Conservation (phyloP, 2,329 filamentous ascomycete species). For the Grosmannia clavigera region DNA sequence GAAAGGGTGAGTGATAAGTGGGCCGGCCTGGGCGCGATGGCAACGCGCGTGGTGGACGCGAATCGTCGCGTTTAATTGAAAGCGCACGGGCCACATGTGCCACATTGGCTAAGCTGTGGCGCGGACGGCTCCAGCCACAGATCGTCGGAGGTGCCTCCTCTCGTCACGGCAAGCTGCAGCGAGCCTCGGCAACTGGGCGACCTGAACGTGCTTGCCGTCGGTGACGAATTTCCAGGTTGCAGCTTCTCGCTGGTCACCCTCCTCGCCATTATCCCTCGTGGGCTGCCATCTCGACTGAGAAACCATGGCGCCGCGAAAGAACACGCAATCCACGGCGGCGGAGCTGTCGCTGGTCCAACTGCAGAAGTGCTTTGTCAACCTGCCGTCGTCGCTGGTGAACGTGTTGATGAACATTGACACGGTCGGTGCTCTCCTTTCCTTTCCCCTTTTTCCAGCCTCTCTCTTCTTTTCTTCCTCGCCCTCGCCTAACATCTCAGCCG, state of each 20-base stretch:
- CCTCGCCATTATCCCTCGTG: background rate
- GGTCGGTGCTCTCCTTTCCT: constrained; percentile 37
- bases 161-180: background rate
- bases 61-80: constrained; percentile 14
- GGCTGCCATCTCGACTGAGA: background rate
- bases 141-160: background rate
- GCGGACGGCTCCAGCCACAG: background rate
- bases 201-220: constrained; percentile 4
- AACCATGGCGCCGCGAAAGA: constrained; percentile 34
- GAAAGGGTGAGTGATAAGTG: constrained; percentile 5
- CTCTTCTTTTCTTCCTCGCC: background rate
- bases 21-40: constrained; percentile 8
- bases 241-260: background rate
- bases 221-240: background rate
- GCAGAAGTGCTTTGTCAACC: constrained; percentile 90
- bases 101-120: background rate
- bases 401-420: constrained; percentile 83
- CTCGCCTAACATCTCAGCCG: constrained; percentile 37
- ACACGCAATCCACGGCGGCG: constrained; percentile 54
- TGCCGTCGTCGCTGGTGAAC: constrained; percentile 73
- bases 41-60: constrained; percentile 3
- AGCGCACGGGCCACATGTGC: background rate
- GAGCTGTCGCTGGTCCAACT: constrained; percentile 78
- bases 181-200: constrained; percentile 7
- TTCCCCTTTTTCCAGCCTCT: background rate